These are phyloP conservation scores for Coix lacrymajobi DNA, from an alignment of 176 grass and related monocot genomes.

Conservation along the genomic window DNA sequence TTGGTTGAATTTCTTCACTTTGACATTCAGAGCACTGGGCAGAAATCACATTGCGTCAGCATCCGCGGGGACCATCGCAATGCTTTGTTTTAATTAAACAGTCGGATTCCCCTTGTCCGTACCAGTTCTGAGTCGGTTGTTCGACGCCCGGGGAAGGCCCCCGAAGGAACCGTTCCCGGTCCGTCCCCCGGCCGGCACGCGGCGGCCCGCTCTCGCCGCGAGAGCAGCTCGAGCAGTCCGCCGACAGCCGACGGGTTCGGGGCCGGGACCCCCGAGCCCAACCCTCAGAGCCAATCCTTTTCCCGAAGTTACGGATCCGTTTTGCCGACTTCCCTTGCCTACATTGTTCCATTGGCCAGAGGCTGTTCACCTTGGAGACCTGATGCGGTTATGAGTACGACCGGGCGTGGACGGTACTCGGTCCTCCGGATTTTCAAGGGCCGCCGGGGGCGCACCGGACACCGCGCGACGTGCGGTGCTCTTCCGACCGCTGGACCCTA, in stretches of 20 bases:
- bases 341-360: conserved; percentile 60
- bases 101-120: conserved; percentile 61
- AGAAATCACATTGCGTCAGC: conserved; percentile 69
- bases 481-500: conserved; percentile 57
- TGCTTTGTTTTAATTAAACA: conserved; percentile 75
- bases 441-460: conserved; percentile 49
- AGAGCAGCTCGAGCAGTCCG: no score
- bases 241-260: no score
- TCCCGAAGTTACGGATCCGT: conserved; percentile 70
- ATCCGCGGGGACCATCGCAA: conserved; percentile 64
- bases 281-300: conserved; percentile 72
- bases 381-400: conserved; percentile 73
- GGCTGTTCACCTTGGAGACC: conserved; percentile 70
- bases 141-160: not conserved
- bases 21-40: conserved; percentile 76
- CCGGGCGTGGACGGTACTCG: conserved; percentile 40
- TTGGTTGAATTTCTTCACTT: conserved; percentile 83
- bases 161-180: no score
- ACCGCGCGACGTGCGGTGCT: conserved; percentile 65
- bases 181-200: no score
- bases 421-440: conserved; percentile 36
- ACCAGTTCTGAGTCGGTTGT: conserved; percentile 44
- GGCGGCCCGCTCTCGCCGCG: no score
- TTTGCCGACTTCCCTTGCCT: conserved; percentile 82
- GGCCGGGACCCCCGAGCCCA: conserved; percentile 52